These are phyloP conservation scores for Cercospora nicotianae DNA, from an alignment of 2,329 filamentous ascomycete species.

Conservation along the genomic window DNA sequence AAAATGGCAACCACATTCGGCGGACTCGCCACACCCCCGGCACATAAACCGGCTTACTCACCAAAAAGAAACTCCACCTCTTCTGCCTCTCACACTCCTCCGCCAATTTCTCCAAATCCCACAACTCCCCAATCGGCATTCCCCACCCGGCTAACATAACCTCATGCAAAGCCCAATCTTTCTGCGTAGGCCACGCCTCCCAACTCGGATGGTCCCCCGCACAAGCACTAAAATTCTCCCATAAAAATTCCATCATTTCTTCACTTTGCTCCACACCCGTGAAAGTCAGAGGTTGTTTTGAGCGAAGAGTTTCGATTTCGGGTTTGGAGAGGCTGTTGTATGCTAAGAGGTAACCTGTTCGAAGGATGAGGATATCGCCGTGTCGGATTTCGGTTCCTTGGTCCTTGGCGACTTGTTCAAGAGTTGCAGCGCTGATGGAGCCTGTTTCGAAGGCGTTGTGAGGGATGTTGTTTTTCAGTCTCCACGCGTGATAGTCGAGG, in stretches of 20 bases:
- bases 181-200: constrained; percentile 42
- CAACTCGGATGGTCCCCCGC: constrained; percentile 43
- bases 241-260: constrained; percentile 46
- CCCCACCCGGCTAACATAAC: constrained; percentile 53
- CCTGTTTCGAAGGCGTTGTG: constrained; percentile 41
- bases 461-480: constrained; percentile 40
- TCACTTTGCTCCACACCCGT: constrained; percentile 52
- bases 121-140: constrained; percentile 54
- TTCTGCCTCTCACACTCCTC: constrained; percentile 41
- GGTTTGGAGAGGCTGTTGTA: constrained; percentile 42
- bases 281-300: constrained; percentile 47
- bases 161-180: constrained; percentile 46
- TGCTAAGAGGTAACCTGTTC: constrained; percentile 50
- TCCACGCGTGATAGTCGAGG: constrained; percentile 55
- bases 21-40: constrained; percentile 42
- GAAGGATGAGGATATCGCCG: constrained; percentile 55
- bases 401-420: constrained; percentile 47
- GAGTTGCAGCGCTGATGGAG: constrained; percentile 41
- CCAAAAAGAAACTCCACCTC: constrained; percentile 52
- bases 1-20: constrained; percentile 45
- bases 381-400: constrained; percentile 57
- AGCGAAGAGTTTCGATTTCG: constrained; percentile 42
- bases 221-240: constrained; percentile 43
- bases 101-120: constrained; percentile 50
- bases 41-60: constrained; percentile 50